A percentile compares a stretch with the other conserved stretches of the same genome.
Conservation (phyloP, 129 eudicot genomes). For the Dittrichia graveolens region DNA sequence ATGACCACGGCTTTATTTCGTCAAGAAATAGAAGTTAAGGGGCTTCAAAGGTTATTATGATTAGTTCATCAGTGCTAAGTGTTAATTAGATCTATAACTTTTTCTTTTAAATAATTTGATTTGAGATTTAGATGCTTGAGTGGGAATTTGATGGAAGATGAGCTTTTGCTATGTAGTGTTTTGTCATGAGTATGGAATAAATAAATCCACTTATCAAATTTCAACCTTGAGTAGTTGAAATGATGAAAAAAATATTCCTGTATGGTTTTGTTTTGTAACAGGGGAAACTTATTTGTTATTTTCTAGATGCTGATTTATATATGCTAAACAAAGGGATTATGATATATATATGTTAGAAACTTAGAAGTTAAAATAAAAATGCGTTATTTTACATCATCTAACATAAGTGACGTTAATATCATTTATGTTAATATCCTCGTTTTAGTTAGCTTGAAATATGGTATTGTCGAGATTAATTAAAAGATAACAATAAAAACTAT, state of each 20-base stretch:
- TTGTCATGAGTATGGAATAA: conserved; percentile 22
- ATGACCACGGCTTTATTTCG: conserved; percentile 13
- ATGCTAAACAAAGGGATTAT: too few species aligned
- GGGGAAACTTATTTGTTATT: too few species aligned
- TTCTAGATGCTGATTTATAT: too few species aligned
- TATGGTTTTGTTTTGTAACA: background rate
- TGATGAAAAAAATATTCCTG: background rate
- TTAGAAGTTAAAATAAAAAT: too few species aligned
- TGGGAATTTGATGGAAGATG: conserved; percentile 12
- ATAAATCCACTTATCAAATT: conserved; percentile 18
- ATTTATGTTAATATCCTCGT: too few species aligned
- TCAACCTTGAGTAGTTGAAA: conserved; percentile 11
- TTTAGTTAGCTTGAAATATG: too few species aligned
- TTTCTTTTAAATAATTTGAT: background rate
- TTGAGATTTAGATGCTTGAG: conserved; percentile 23
- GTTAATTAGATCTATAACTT: conserved; percentile 12
- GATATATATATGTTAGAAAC: background rate
- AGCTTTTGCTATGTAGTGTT: conserved; percentile 25
- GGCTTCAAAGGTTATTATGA: conserved; percentile 18
- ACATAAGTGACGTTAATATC: too few species aligned
- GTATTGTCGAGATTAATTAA: too few species aligned
- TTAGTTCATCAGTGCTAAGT: conserved; percentile 14
- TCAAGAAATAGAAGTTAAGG: conserved; percentile 22
- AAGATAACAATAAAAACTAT: background rate
- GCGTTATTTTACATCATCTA: too few species aligned